Evolutionary conservation across 306 rosid species (phyloP).

Genomic region (Dalbergia oliveri): DNA sequence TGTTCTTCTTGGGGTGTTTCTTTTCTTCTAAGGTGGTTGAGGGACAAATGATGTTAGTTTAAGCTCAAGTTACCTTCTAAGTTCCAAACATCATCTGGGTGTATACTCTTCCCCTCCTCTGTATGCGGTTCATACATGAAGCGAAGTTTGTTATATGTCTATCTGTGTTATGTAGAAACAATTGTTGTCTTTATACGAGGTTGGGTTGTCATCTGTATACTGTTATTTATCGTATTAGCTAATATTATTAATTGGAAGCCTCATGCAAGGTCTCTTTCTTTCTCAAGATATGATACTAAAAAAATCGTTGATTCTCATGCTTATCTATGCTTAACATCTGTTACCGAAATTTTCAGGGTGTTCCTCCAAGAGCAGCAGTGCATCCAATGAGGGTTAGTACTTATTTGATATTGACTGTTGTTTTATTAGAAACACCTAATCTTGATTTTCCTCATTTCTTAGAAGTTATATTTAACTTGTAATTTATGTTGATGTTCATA

Average conservation of each 20-base stretch:
- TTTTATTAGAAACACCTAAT: slow-evolving; percentile 15
- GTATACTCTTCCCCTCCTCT: slow-evolving; percentile 10
- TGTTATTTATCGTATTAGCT: slow-evolving; percentile 40
- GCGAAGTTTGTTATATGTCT: slow-evolving; percentile 17
- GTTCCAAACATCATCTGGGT: not conserved
- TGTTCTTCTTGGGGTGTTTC: slow-evolving; percentile 2
- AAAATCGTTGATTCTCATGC: slow-evolving; percentile 25
- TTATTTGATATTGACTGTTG: slow-evolving; percentile 38
- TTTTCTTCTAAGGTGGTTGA: slow-evolving; percentile 15
- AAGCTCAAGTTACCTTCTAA: slow-evolving; percentile 11
- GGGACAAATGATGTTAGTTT: slow-evolving; percentile 28
- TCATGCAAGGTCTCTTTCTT: slow-evolving; percentile 14
- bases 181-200: slow-evolving; percentile 9
- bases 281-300: slow-evolving; percentile 4
- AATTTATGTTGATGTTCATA: slow-evolving; percentile 36
- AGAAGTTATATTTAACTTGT: slow-evolving; percentile 18
- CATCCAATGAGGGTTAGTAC: slow-evolving; percentile 98
- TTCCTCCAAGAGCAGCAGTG: slow-evolving; percentile 95
- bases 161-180: slow-evolving; percentile 7
- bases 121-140: slow-evolving; percentile 25
- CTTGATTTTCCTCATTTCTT: slow-evolving; percentile 21
- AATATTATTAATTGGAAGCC: slow-evolving; percentile 20
- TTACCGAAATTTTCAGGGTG: slow-evolving; percentile 74
- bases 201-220: slow-evolving; percentile 30
- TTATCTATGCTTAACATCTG: slow-evolving; percentile 34